phyloP scores from a whole-genome alignment of 192 early-diverging fungal species.

The Spinellus fusiger region DNA sequence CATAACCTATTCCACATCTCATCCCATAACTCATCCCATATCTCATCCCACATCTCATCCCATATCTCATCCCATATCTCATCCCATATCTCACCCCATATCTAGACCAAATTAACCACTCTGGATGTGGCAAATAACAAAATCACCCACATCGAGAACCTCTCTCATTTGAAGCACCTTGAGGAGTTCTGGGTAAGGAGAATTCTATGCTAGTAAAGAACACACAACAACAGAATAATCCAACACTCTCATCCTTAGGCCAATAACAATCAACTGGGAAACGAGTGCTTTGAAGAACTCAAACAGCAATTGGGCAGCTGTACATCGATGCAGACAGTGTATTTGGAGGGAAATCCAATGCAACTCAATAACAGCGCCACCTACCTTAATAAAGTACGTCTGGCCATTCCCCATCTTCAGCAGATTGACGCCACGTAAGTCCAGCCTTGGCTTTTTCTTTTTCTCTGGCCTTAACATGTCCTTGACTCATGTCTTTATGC shows the following conservation, averaged over 20 bases:
- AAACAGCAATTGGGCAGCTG: constrained; percentile 59
- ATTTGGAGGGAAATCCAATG: constrained; percentile 93
- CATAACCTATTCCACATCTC: not conserved
- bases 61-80: not conserved
- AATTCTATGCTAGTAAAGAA: not conserved
- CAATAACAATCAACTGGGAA: constrained; percentile 63
- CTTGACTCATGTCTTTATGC: not conserved
- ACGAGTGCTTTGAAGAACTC: constrained; percentile 67
- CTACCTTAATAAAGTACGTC: constrained; percentile 85
- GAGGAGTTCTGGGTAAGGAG: constrained; percentile 85
- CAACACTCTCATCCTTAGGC: constrained; percentile 17
- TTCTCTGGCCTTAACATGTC: not conserved
- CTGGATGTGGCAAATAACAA: constrained; percentile 88
- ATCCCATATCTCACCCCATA: not conserved
- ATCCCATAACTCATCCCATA: not conserved
- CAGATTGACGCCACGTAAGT: constrained; percentile 89
- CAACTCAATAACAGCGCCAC: constrained; percentile 67
- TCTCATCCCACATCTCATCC: not conserved
- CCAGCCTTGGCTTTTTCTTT: not conserved
- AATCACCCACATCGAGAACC: constrained; percentile 63
- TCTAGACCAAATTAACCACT: constrained; percentile 54
- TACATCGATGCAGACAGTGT: constrained; percentile 72
- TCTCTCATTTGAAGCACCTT: constrained; percentile 61
- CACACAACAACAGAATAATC: constrained; percentile 13
- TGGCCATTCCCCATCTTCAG: constrained; percentile 74